Evolutionary conservation across 805 yeast species (phyloP).

Genomic region (Wickerhamomyces silvicola): DNA sequence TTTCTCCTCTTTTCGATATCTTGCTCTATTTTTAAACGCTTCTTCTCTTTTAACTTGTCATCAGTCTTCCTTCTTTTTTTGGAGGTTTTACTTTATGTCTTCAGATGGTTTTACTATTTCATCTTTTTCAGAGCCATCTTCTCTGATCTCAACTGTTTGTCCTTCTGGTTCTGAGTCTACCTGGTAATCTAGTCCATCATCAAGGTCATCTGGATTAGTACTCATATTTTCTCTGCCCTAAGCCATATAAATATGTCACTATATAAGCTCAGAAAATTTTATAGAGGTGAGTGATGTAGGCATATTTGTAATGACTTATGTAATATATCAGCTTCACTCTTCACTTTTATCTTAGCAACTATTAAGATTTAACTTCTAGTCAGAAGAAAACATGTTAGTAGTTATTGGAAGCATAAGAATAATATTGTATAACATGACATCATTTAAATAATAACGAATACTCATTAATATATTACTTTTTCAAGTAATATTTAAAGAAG

Average conservation of each 20-base stretch:
- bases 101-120: slow-evolving; percentile 6
- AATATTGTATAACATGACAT: no score
- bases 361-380: no score
- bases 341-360: no score
- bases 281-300: no score
- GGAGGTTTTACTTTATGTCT: slow-evolving; percentile 8
- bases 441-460: no score
- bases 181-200: slow-evolving; percentile 67
- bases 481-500: no score
- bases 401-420: no score
- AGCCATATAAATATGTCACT: background rate
- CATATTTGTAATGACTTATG: no score
- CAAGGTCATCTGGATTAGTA: slow-evolving; percentile 59
- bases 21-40: slow-evolving; percentile 58
- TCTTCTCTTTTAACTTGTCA: slow-evolving; percentile 54
- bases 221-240: background rate
- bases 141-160: slow-evolving; percentile 27
- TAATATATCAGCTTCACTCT: no score
- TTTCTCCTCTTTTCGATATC: slow-evolving; percentile 52
- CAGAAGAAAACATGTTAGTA: no score
- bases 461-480: no score
- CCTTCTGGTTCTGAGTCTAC: slow-evolving; percentile 37
- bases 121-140: slow-evolving; percentile 23
- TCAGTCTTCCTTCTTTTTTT: slow-evolving; percentile 23
- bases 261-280: no score